A percentile compares a stretch with the other conserved stretches of the same genome.
phyloP scores from a whole-genome alignment of 441 rosid species.

The Pelargonium citronellum region DNA sequence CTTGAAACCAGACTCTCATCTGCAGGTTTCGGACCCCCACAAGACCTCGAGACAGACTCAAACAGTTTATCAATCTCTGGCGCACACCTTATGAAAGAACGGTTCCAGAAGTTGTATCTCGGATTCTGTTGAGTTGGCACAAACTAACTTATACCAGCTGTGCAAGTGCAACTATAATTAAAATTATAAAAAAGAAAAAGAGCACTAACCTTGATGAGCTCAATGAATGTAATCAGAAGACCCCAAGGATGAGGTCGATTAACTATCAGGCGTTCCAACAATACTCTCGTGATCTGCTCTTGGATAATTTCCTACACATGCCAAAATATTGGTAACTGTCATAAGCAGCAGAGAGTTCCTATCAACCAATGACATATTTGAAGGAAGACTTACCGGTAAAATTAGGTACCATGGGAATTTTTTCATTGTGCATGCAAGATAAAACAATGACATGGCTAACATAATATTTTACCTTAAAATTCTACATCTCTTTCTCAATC shows the following conservation, averaged over 20 bases:
- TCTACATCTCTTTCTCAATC: neutral
- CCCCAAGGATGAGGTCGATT: conserved; percentile 99
- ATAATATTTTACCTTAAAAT: too few relatives aligned
- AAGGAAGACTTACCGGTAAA: neutral
- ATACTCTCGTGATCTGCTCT: conserved; percentile 95
- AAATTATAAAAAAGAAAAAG: neutral
- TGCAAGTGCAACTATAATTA: neutral
- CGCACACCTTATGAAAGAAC: conserved; percentile 83
- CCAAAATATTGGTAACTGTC: neutral
- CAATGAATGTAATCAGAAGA: conserved; percentile 93
- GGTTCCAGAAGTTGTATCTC: conserved; percentile 88
- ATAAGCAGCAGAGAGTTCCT: neutral
- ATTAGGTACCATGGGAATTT: neutral
- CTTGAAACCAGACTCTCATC: conserved; percentile 80
- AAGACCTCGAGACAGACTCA: conserved; percentile 87
- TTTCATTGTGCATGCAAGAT: too few relatives aligned
- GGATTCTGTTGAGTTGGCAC: conserved; percentile 55
- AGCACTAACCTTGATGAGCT: conserved; percentile 75
- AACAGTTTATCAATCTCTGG: conserved; percentile 99
- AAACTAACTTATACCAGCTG: neutral
- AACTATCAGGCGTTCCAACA: conserved; percentile 91
- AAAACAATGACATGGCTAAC: too few relatives aligned
- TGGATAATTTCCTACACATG: conserved; percentile 73
- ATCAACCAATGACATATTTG: neutral
- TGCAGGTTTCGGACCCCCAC: conserved; percentile 83